Conservation (phyloP, 352 stramenopile species). For the Peronospora belbahrii region DNA sequence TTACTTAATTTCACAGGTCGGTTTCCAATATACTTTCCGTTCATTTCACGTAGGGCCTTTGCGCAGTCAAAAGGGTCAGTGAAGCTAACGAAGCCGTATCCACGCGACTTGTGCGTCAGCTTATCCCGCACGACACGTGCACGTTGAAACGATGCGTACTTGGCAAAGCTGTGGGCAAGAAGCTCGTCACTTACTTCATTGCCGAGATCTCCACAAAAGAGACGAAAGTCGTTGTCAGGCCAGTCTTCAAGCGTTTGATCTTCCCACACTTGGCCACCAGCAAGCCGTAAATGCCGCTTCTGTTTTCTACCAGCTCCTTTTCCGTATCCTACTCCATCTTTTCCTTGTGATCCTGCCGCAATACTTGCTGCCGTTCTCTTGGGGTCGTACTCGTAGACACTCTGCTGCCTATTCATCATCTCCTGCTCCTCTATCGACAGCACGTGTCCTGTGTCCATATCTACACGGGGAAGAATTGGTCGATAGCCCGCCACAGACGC, state of each 20-base stretch:
- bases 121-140: constrained; percentile 81
- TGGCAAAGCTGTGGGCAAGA: constrained; percentile 63
- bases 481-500: constrained; percentile 1
- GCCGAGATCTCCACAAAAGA: constrained; percentile 93
- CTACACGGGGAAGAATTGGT: constrained; percentile 38
- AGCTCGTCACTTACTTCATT: constrained; percentile 90
- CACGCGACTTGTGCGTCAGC: constrained; percentile 83
- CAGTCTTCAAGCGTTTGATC: constrained; percentile 90
- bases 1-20: constrained; percentile 92
- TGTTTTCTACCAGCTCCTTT: constrained; percentile 11
- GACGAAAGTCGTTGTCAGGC: constrained; percentile 93
- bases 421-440: constrained; percentile 64
- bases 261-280: constrained; percentile 86
- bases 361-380: constrained; percentile 32
- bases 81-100: constrained; percentile 95
- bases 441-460: constrained; percentile 63
- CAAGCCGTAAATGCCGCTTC: constrained; percentile 61
- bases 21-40: constrained; percentile 93
- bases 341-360: constrained; percentile 5
- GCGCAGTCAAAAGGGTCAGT: constrained; percentile 91
- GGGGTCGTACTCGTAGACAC: constrained; percentile 78
- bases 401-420: constrained; percentile 79
- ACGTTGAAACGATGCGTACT: constrained; percentile 71
- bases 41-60: constrained; percentile 92
- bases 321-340: not conserved